Conservation (phyloP, 352 stramenopile species). For the Globisporangium viniferum region DNA sequence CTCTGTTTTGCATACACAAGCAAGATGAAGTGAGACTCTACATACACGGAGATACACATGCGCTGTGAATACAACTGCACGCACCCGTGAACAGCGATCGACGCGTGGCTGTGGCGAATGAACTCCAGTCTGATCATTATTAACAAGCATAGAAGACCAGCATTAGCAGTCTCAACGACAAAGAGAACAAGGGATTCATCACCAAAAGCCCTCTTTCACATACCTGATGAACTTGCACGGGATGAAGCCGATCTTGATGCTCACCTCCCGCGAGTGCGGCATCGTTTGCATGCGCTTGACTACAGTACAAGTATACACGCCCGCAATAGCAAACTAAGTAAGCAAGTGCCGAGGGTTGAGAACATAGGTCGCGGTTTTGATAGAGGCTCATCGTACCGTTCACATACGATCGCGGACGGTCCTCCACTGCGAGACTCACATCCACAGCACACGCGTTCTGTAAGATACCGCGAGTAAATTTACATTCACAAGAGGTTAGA, state of each 20-base stretch:
- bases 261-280: constrained; percentile 52
- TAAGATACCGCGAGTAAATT: not conserved
- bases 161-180: not conserved
- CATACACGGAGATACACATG: not conserved
- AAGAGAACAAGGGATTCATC: not conserved
- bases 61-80: not conserved
- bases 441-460: constrained; percentile 66
- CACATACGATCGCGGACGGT: constrained; percentile 58
- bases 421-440: constrained; percentile 66
- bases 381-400: constrained; percentile 23
- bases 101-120: constrained; percentile 42
- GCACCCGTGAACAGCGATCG: constrained; percentile 65
- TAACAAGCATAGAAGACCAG: not conserved
- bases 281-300: constrained; percentile 51
- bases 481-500: not conserved
- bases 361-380: not conserved
- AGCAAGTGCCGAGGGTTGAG: not conserved
- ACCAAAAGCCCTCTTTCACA: not conserved
- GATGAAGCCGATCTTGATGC: constrained; percentile 55
- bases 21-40: not conserved
- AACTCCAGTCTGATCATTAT: constrained; percentile 43
- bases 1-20: constrained; percentile 21
- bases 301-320: constrained; percentile 21
- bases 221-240: constrained; percentile 63
- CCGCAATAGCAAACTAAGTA: no score